Evolutionary conservation across 371 early-diverging fungal species (phyloP).

Genomic region (Mucor ambiguus): DNA sequence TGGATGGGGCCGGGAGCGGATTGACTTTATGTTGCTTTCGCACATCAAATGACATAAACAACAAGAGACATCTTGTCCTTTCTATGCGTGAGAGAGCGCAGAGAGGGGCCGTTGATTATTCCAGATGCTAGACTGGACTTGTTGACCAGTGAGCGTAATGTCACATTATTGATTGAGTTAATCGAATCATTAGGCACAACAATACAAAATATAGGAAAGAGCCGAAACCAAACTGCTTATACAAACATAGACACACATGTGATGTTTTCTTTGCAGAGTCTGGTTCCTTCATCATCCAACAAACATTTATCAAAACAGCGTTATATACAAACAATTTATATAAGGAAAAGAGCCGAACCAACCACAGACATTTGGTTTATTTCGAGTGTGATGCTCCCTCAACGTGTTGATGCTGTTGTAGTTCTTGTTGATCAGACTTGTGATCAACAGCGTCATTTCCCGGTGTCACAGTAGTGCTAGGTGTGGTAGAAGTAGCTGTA

Average conservation of each 20-base stretch:
- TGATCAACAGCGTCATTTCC: not conserved
- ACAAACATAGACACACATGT: not conserved
- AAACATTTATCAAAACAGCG: not conserved
- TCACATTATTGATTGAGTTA: not conserved
- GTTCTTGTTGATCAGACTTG: not conserved
- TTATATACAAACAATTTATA: not conserved
- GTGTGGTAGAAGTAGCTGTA: not conserved
- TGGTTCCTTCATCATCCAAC: not conserved
- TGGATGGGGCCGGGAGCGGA: not conserved
- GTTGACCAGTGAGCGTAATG: not conserved
- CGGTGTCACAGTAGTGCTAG: not conserved
- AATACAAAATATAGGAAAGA: not conserved
- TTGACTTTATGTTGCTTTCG: not conserved
- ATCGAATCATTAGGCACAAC: not conserved
- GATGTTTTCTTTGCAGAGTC: not conserved
- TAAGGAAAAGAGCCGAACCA: conserved; percentile 2
- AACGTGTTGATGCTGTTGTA: not conserved
- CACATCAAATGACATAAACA: conserved; percentile 3
- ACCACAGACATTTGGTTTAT: not conserved
- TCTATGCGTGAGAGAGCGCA: no score
- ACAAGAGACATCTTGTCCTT: not conserved
- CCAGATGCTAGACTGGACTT: not conserved
- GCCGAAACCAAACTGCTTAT: not conserved
- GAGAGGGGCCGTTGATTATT: not conserved
- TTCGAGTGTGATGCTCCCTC: not conserved